Base-by-base conservation (phyloP, 345 rosid genomes). In the Aquilaria malaccensis region DNA sequence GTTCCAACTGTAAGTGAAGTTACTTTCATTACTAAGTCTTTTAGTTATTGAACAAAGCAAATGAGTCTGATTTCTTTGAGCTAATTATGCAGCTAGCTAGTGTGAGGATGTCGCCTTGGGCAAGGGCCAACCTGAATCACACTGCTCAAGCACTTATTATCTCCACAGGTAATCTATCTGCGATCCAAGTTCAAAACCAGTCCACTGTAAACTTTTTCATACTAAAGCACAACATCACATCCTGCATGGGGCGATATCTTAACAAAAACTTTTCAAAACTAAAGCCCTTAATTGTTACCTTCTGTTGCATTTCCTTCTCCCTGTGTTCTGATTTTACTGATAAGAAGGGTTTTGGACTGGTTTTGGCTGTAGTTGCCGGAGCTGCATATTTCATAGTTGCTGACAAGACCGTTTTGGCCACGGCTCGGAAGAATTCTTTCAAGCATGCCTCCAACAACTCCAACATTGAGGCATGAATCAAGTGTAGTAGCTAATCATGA, bases 141-240 rank as follows among this genome's bases (percentile, higher is more conserved):
- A 83, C 97, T 14, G 97, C 97, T 64, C 98, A 93, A 71, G 98
- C 98, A 68, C 98, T 93, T 61, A 81, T 93, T 50, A 64, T 93
- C 59, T 89, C 94, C 59, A 75, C 87, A 68, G 88, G 88, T 83
- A 9, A 7, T 37, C 43, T 22, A 22, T 22, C 22, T 22, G 22
- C 22, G 22, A 22, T 1, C 22, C 22, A 22, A 22, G 22, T 22
- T 22, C 22, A 22, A 22, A 22, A 22, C 22, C 22, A 22, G 22
- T 22, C 22, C 22, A 22, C 22, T 22, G 22, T 22, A 22, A 22
- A 22, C 22, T 22, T 22, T 22, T 22, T 22, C 22, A 22, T 22
- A 22, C 22, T 22, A 22, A 22, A 22, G 22, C 22, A 22, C 22
- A 22, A 22, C 22, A 22, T 22, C 22, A 22, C 22, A 22, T 22